A percentile compares a stretch with the other conserved stretches of the same genome.
Conservation (phyloP, 2,329 filamentous ascomycete species). For the Paraconiothyrium sp. region DNA sequence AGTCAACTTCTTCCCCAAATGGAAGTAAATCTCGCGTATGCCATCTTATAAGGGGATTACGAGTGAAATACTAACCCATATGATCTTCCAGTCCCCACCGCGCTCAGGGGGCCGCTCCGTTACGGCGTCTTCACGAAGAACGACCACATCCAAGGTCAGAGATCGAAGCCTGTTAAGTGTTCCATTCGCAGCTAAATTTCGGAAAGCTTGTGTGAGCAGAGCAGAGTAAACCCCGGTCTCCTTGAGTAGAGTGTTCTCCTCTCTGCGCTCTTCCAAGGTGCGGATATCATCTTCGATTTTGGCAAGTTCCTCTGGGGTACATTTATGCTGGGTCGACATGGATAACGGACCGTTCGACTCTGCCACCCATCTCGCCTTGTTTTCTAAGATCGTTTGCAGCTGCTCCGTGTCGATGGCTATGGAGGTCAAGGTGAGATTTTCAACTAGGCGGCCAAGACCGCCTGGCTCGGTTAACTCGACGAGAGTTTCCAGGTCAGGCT, state of each 20-base stretch:
- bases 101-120: neutral
- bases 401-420: neutral
- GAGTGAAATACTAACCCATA: neutral
- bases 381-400: neutral
- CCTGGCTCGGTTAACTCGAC: neutral
- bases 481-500: neutral
- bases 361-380: neutral
- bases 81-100: neutral
- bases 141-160: neutral
- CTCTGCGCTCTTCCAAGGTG: neutral
- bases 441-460: neutral
- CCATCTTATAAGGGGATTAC: neutral
- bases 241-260: neutral
- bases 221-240: neutral
- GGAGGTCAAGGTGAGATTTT: neutral
- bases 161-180: neutral
- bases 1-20: neutral
- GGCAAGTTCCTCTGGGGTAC: neutral
- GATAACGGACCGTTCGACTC: neutral
- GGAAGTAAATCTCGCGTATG: neutral
- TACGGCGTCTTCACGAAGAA: neutral
- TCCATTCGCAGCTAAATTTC: neutral
- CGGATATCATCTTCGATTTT: neutral
- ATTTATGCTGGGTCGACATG: neutral
- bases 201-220: neutral